Conservation (phyloP, 179 eudicot genomes). For the Dionaea muscipula region DNA sequence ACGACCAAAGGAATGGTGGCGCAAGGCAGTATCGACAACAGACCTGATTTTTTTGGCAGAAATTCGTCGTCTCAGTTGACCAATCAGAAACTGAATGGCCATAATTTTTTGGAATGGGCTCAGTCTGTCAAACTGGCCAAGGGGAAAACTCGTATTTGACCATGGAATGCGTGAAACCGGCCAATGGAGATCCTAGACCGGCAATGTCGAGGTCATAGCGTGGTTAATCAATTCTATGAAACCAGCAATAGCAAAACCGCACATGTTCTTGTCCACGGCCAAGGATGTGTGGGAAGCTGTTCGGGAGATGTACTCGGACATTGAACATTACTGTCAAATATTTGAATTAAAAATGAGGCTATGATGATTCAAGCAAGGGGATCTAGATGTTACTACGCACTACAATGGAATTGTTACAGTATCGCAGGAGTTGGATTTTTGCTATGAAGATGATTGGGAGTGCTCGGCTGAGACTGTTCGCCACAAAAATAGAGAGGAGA, state of each 20-base stretch:
- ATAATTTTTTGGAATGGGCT: no score
- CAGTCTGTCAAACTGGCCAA: no score
- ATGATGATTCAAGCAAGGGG: background rate
- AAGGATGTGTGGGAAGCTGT: slow-evolving; percentile 3
- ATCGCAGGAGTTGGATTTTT: slow-evolving; percentile 2
- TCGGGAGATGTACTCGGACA: background rate
- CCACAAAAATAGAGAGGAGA: slow-evolving; percentile 4
- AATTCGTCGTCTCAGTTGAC: no score
- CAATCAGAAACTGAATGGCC: no score
- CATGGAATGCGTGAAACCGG: no score
- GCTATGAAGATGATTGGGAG: slow-evolving; percentile 1
- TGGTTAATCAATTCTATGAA: no score
- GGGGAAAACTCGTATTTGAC: no score
- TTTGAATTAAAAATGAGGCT: background rate
- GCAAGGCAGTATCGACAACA: no score
- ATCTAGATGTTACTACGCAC: slow-evolving; percentile 1
- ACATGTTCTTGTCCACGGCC: background rate
- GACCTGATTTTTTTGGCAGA: no score
- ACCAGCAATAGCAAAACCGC: background rate
- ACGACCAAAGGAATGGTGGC: no score
- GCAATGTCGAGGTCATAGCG: no score
- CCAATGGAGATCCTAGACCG: no score
- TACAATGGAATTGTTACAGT: background rate
- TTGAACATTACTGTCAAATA: background rate
- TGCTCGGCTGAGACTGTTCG: background rate